A percentile compares a stretch with the other conserved stretches of the same genome.
These are phyloP conservation scores for Arachis monticola DNA, from an alignment of 331 rosid genomes.

Conservation along the genomic window DNA sequence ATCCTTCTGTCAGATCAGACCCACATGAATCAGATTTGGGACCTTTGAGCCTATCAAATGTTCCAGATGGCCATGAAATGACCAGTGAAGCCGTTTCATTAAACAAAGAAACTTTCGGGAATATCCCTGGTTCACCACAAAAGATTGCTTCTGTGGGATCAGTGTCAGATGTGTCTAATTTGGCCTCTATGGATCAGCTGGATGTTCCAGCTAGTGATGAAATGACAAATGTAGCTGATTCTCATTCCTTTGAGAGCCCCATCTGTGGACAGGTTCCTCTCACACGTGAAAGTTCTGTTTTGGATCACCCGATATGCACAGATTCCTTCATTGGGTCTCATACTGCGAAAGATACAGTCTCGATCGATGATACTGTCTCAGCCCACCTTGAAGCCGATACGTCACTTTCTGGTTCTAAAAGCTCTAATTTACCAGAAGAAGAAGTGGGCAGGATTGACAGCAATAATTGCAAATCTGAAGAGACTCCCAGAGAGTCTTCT, in stretches of 20 bases:
- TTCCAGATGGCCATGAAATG: conserved; percentile 28
- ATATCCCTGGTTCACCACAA: conserved; percentile 28
- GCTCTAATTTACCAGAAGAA: conserved; percentile 42
- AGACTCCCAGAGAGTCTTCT: conserved; percentile 46
- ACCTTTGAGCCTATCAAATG: conserved; percentile 11
- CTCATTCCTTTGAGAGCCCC: conserved; percentile 47
- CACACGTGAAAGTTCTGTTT: conserved; percentile 33
- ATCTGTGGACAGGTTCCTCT: conserved; percentile 42
- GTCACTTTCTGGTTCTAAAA: conserved; percentile 42
- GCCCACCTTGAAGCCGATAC: conserved; percentile 43
- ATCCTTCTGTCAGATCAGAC: conserved; percentile 35
- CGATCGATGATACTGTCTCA: conserved; percentile 39
- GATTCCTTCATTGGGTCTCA: conserved; percentile 24
- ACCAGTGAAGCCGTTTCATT: conserved; percentile 40
- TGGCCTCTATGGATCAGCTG: conserved; percentile 22
- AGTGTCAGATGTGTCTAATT: conserved; percentile 32
- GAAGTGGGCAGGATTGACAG: conserved; percentile 44
- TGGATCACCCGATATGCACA: conserved; percentile 39
- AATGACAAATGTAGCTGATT: conserved; percentile 29
- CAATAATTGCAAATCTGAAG: conserved; percentile 47
- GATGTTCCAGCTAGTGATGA: conserved; percentile 35
- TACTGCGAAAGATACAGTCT: conserved; percentile 38
- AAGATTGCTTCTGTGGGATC: conserved; percentile 43
- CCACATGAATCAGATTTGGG: conserved; percentile 16
- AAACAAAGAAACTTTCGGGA: conserved; percentile 36